These are phyloP conservation scores for Thermomucor indicae-seudaticae DNA, from an alignment of 371 early-diverging fungal genomes.

Conservation along the genomic window DNA sequence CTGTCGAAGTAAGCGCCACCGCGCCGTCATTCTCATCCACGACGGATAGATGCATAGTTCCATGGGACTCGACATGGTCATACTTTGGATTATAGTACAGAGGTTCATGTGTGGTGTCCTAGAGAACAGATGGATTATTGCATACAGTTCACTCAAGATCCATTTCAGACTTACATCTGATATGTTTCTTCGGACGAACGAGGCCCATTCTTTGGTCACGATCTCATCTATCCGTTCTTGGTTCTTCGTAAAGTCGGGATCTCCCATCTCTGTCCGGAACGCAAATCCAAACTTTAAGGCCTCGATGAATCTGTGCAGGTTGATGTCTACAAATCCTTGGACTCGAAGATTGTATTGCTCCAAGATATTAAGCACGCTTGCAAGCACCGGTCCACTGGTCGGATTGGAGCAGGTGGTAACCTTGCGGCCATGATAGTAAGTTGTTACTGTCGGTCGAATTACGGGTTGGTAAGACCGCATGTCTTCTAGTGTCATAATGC, in stretches of 20 bases:
- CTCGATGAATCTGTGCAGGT: conserved; percentile 82
- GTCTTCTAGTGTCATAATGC: conserved; percentile 82
- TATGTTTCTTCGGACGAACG: conserved; percentile 62
- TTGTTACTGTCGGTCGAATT: conserved; percentile 57
- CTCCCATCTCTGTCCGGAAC: conserved; percentile 78
- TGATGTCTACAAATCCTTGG: conserved; percentile 51
- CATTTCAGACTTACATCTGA: conserved; percentile 47
- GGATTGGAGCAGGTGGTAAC: conserved; percentile 70
- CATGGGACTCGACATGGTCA: conserved; percentile 81
- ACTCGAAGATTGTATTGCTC: conserved; percentile 74
- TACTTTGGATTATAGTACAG: conserved; percentile 78
- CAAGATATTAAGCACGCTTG: conserved; percentile 85
- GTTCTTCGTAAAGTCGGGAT: conserved; percentile 68
- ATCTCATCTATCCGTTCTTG: conserved; percentile 54
- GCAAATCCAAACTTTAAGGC: conserved; percentile 91
- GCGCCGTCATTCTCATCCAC: conserved; percentile 84
- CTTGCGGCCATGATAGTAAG: conserved; percentile 76
- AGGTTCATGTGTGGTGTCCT: conserved; percentile 42
- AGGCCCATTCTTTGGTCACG: conserved; percentile 66
- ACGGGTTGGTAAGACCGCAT: conserved; percentile 66
- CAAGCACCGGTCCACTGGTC: conserved; percentile 78
- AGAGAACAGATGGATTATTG: neutral
- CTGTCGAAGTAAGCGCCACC: conserved; percentile 91
- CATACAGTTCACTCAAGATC: neutral
- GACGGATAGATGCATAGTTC: conserved; percentile 96